These are phyloP conservation scores for Prunus mume DNA, from an alignment of 306 rosid genomes.

Conservation along the genomic window DNA sequence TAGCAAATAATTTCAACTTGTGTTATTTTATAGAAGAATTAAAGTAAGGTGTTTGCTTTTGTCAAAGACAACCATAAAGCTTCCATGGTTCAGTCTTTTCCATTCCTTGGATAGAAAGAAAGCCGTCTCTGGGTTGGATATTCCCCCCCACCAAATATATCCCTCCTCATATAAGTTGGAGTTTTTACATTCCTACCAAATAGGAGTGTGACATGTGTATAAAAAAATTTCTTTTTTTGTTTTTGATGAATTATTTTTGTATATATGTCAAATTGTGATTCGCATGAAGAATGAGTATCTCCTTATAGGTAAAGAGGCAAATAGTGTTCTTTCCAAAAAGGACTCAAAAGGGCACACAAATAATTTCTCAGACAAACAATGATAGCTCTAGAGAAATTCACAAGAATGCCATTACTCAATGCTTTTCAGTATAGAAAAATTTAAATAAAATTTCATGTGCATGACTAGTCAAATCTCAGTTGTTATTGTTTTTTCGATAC, in stretches of 20 bases:
- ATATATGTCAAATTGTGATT: too few relatives aligned
- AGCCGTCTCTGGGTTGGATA: background rate
- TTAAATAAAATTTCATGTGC: too few relatives aligned
- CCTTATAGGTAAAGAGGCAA: too few relatives aligned
- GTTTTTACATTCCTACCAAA: accelerated
- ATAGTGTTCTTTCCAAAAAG: background rate
- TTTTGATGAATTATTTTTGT: too few relatives aligned
- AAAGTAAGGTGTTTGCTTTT: background rate
- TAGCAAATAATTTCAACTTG: background rate
- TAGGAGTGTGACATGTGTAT: too few relatives aligned
- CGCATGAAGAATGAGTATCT: too few relatives aligned
- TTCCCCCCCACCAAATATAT: background rate
- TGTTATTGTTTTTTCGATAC: too few relatives aligned
- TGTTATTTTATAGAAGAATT: background rate
- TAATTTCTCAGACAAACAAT: background rate
- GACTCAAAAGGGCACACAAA: background rate
- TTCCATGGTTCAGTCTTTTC: background rate
- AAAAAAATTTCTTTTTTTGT: too few relatives aligned
- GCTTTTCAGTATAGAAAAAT: background rate
- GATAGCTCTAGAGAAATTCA: background rate
- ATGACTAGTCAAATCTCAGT: too few relatives aligned
- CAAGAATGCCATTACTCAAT: background rate
- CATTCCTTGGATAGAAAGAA: background rate
- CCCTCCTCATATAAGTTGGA: too few relatives aligned
- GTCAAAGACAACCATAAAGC: constrained; percentile 1